A percentile compares a stretch with the other conserved stretches of the same genome.
Evolutionary conservation across 805 yeast genomes (phyloP).

Genomic region (Kodamaea leandrae): DNA sequence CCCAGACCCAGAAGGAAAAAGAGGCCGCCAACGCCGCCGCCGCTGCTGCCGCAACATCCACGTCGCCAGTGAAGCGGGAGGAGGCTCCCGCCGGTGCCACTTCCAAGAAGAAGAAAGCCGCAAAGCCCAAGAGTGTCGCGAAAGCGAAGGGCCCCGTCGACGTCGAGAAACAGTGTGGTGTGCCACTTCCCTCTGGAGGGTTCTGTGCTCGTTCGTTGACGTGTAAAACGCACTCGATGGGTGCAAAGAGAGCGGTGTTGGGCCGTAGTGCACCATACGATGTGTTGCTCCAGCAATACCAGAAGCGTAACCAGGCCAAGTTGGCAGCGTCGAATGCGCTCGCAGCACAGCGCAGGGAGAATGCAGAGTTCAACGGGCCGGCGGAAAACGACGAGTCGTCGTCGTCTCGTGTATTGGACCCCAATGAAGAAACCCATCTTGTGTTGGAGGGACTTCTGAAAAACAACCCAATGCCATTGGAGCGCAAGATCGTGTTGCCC

Average conservation of each 20-base stretch:
- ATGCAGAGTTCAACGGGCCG: conserved; percentile 41
- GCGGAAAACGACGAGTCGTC: conserved; percentile 21
- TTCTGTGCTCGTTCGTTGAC: conserved; percentile 94
- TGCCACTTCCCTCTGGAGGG: conserved; percentile 89
- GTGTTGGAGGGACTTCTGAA: conserved; percentile 86
- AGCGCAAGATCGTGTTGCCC: conserved; percentile 68
- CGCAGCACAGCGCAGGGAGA: conserved; percentile 73
- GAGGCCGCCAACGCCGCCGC: conserved; percentile 49
- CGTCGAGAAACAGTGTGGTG: conserved; percentile 95
- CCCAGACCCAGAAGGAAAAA: conserved; percentile 43
- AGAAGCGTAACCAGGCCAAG: conserved; percentile 88
- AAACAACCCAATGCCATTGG: conserved; percentile 81
- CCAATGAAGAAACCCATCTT: conserved; percentile 90
- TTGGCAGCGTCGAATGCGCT: conserved; percentile 79
- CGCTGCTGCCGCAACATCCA: conserved; percentile 41
- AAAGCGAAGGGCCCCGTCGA: conserved; percentile 82
- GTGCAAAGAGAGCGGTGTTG: conserved; percentile 91
- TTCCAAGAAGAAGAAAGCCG: conserved; percentile 32
- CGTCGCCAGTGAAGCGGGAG: conserved; percentile 14
- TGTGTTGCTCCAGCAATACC: conserved; percentile 80
- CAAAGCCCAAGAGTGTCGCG: conserved; percentile 40
- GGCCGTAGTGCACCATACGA: conserved; percentile 95
- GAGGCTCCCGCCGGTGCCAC: conserved; percentile 12
- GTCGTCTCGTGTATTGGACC: conserved; percentile 54
- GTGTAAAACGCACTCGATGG: conserved; percentile 98